These are phyloP conservation scores for Ampelocalamus luodianensis DNA, from an alignment of 176 grass and related monocot genomes.

Conservation along the genomic window DNA sequence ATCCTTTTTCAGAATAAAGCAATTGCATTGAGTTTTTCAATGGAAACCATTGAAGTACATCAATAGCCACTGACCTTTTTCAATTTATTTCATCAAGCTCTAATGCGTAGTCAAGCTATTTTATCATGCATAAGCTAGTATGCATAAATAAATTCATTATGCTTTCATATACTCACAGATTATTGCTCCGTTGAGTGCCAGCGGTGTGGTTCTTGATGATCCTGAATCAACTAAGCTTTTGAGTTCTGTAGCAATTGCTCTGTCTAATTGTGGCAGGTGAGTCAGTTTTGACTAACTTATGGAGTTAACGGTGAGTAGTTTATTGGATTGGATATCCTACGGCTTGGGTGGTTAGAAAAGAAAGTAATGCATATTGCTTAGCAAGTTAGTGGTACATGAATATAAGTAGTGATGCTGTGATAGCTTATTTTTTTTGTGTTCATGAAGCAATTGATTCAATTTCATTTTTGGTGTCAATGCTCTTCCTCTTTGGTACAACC, in stretches of 20 bases:
- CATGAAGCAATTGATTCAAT: neutral
- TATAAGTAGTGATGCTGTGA: neutral
- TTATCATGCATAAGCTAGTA: slow-evolving; percentile 8
- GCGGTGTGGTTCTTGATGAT: slow-evolving; percentile 89
- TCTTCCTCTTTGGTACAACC: neutral
- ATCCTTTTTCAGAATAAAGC: slow-evolving; percentile 22
- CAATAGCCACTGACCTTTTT: neutral
- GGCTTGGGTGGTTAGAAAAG: neutral
- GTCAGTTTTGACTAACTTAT: slow-evolving; percentile 38
- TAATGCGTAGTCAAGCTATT: neutral
- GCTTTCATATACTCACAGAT: slow-evolving; percentile 56
- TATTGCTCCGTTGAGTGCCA: slow-evolving; percentile 90
- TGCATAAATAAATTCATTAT: slow-evolving; percentile 42
- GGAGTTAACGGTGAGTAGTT: neutral
- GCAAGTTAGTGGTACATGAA: neutral
- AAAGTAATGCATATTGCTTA: slow-evolving; percentile 9
- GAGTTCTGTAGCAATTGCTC: slow-evolving; percentile 92
- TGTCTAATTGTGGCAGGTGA: slow-evolving; percentile 96
- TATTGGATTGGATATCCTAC: neutral
- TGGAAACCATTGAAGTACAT: slow-evolving; percentile 29
- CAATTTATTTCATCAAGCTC: neutral
- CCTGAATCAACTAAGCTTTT: slow-evolving; percentile 96
- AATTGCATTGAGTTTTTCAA: neutral
- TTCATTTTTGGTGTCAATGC: slow-evolving; percentile 18
- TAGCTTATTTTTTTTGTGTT: neutral